phyloP scores from a whole-genome alignment of 495 filamentous ascomycete species.

The Thermochaetoides thermophila region DNA sequence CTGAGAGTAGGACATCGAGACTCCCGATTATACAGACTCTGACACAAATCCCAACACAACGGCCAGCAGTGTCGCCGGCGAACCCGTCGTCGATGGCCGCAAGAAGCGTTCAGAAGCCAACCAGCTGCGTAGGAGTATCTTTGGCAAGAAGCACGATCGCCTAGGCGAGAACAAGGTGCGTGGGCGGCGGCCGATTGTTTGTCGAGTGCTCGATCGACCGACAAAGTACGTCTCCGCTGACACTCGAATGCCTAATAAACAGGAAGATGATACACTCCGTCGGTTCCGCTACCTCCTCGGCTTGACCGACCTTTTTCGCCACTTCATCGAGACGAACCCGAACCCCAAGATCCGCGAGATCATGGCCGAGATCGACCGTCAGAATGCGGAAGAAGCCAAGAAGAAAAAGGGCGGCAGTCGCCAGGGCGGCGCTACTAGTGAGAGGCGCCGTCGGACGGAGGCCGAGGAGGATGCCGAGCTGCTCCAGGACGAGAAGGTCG shows the following conservation, averaged over 20 bases:
- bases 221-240: too few species aligned
- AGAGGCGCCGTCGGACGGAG: conserved; percentile 76
- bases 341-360: conserved; percentile 83
- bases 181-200: too few species aligned
- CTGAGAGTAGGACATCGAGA: conserved; percentile 66
- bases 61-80: conserved; percentile 73
- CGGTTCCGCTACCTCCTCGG: conserved; percentile 93
- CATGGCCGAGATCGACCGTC: conserved; percentile 81
- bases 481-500: conserved; percentile 76
- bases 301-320: conserved; percentile 91
- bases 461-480: conserved; percentile 97
- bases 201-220: too few species aligned
- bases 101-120: conserved; percentile 73
- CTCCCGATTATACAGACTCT: conserved; percentile 76
- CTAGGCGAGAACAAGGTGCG: conserved; percentile 82
- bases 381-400: conserved; percentile 64
- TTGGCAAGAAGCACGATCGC: conserved; percentile 85
- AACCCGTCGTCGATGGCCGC: conserved; percentile 57
- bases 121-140: conserved; percentile 72
- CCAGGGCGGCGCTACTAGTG: conserved; percentile 69
- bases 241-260: not conserved
- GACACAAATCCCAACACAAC: conserved; percentile 89
- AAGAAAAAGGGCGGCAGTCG: conserved; percentile 59
- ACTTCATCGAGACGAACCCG: conserved; percentile 96
- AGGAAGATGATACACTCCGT: conserved; percentile 93